These are phyloP conservation scores for Pythium apleroticum DNA, from an alignment of 352 stramenopile genomes.

Conservation along the genomic window DNA sequence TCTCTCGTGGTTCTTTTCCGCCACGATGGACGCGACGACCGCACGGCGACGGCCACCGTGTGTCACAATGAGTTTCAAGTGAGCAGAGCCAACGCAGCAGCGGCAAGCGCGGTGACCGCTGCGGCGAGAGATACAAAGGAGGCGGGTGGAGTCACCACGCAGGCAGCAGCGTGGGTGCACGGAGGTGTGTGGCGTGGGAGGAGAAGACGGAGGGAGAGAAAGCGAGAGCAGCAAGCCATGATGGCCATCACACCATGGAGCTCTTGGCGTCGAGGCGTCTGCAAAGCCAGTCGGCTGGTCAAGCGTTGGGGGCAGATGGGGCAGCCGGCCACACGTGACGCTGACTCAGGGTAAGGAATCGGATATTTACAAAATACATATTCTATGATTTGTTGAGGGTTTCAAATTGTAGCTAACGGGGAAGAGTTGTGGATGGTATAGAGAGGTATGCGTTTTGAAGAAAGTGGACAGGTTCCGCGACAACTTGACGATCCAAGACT, in stretches of 20 bases:
- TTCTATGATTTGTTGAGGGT: no score
- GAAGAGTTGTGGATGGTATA: no score
- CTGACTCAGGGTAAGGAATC: not conserved
- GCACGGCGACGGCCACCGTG: not conserved
- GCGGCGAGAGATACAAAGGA: no score
- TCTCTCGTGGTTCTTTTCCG: not conserved
- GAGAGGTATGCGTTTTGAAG: not conserved
- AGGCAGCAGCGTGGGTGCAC: no score
- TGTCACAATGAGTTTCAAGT: not conserved
- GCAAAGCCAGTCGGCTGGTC: not conserved
- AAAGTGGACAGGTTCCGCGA: not conserved
- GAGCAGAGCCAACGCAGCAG: not conserved
- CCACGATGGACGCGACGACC: not conserved
- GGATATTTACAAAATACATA: no score
- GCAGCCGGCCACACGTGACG: not conserved
- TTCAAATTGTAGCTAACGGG: not conserved
- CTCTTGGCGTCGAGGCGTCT: not conserved
- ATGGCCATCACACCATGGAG: not conserved
- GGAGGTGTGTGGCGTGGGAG: not conserved
- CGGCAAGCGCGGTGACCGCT: no score
- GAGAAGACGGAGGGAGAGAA: not conserved
- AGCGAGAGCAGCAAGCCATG: not conserved
- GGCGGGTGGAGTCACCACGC: no score
- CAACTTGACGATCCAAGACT: constrained; percentile 1
- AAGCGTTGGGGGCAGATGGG: not conserved